phyloP scores from a whole-genome alignment of 768 basidiomycete species.

The Amanita rubescens region DNA sequence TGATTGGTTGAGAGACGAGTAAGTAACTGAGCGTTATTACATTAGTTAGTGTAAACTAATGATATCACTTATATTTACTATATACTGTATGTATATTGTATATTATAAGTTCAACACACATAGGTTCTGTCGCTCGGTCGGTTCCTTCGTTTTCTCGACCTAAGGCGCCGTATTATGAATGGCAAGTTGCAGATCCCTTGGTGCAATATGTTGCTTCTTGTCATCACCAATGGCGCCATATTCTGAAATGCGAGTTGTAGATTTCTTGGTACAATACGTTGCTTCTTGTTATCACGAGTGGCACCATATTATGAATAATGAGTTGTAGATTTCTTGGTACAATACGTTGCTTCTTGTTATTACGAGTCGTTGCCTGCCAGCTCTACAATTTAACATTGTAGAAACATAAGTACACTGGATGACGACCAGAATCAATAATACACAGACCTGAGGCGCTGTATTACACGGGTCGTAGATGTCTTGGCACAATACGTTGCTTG shows the following conservation, averaged over 20 bases:
- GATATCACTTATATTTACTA: too few relatives aligned
- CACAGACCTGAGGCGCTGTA: too few relatives aligned
- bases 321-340: not conserved
- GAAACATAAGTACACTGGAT: not conserved
- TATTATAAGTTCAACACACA: too few relatives aligned
- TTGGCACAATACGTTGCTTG: too few relatives aligned
- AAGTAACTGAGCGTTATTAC: too few relatives aligned
- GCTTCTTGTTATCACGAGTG: constrained; percentile 4
- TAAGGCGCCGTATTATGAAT: not conserved
- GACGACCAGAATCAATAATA: not conserved
- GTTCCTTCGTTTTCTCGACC: too few relatives aligned
- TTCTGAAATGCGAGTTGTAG: not conserved
- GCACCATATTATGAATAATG: not conserved
- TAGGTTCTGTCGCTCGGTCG: too few relatives aligned
- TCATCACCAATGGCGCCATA: not conserved
- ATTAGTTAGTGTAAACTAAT: too few relatives aligned
- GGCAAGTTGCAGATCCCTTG: not conserved
- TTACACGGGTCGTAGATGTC: too few relatives aligned
- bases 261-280: not conserved
- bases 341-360: constrained; percentile 1
- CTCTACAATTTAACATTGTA: not conserved
- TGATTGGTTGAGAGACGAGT: too few relatives aligned
- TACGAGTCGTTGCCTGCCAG: not conserved
- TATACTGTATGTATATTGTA: too few relatives aligned
- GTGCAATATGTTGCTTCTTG: not conserved